Percentiles rank a stretch among this genome's conserved stretches.
Evolutionary conservation across 176 grass and related monocot genomes (phyloP).

Genomic region (Saccharum spontaneum): DNA sequence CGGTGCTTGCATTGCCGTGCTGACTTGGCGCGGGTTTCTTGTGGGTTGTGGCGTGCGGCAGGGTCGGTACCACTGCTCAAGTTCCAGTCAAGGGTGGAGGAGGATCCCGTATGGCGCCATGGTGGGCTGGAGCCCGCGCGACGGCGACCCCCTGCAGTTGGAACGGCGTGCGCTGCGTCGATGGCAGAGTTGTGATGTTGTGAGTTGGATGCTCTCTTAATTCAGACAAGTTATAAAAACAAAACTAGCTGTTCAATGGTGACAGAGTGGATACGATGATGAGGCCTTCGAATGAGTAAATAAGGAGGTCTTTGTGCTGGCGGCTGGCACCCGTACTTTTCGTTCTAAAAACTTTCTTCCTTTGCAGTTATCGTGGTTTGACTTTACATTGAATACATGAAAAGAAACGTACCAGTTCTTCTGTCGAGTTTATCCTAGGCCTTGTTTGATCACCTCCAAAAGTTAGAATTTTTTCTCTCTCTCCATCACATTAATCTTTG

Average conservation of each 20-base stretch:
- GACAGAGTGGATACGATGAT: no score
- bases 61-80: constrained; percentile 65
- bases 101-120: constrained; percentile 73
- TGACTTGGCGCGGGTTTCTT: constrained; percentile 22
- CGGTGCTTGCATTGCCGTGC: neutral
- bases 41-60: constrained; percentile 28
- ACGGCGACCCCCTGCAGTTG: constrained; percentile 72
- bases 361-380: constrained; percentile 29
- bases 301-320: neutral
- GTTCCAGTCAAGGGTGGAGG: constrained; percentile 73
- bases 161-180: constrained; percentile 61
- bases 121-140: constrained; percentile 60
- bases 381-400: constrained; percentile 16
- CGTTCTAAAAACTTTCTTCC: constrained; percentile 18
- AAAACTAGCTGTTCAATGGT: no score
- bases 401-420: neutral
- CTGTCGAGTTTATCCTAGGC: constrained; percentile 23
- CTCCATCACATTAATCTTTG: no score
- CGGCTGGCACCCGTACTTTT: neutral
- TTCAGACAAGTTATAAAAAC: no score
- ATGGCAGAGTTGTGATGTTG: constrained; percentile 72
- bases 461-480: no score
- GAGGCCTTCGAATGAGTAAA: no score
- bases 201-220: constrained; percentile 64
- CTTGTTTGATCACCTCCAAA: no score